phyloP scores from a whole-genome alignment of 2,329 filamentous ascomycete species.

The Fusarium sulawesiense region DNA sequence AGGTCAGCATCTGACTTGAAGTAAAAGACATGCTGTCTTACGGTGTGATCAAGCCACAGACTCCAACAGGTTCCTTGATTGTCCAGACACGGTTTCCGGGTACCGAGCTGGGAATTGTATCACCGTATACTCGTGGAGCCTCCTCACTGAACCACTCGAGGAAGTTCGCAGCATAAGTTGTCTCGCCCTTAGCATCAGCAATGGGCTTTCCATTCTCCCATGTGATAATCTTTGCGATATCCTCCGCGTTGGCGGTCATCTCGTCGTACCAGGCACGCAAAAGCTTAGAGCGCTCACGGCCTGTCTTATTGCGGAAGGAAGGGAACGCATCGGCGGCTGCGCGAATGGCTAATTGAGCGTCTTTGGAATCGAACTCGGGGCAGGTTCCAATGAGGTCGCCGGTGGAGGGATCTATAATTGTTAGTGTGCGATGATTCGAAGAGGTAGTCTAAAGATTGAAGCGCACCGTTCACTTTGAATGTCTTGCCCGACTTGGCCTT shows the following conservation, averaged over 20 bases:
- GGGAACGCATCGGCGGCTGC: constrained; percentile 83
- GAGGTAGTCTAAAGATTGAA: neutral
- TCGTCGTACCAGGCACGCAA: constrained; percentile 85
- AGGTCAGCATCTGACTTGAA: neutral
- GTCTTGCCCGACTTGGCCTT: constrained; percentile 87
- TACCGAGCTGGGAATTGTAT: constrained; percentile 76
- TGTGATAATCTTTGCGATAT: constrained; percentile 84
- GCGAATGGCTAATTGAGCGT: constrained; percentile 83
- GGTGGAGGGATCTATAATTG: constrained; percentile 77
- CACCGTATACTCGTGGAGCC: constrained; percentile 78
- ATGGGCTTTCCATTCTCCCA: constrained; percentile 91
- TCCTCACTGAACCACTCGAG: constrained; percentile 87
- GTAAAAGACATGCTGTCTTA: constrained; percentile 43
- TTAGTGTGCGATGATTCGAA: constrained; percentile 12
- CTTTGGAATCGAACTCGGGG: constrained; percentile 83
- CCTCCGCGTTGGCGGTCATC: constrained; percentile 80
- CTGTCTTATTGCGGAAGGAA: constrained; percentile 76
- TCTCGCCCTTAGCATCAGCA: constrained; percentile 78
- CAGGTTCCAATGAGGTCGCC: constrained; percentile 83
- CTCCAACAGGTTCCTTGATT: constrained; percentile 84
- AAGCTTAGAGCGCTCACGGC: constrained; percentile 78
- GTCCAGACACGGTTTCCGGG: constrained; percentile 81
- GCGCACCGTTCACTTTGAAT: constrained; percentile 81
- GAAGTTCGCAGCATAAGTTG: constrained; percentile 78
- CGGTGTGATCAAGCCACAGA: constrained; percentile 85